phyloP scores from a whole-genome alignment of 2,329 filamentous ascomycete species.

The Hymenoscyphus repandus region DNA sequence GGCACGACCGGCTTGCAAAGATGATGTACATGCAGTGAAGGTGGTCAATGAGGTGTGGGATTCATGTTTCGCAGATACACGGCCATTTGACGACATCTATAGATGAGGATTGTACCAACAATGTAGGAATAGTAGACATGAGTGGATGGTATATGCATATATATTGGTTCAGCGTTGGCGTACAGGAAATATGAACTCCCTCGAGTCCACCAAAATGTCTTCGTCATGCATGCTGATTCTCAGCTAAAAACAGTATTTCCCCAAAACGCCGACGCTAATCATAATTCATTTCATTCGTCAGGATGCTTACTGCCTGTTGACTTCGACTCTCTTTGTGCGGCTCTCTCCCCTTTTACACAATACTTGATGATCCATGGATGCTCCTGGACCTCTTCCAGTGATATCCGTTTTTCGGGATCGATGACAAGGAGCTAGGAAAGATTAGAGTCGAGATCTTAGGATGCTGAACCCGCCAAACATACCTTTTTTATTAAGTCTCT shows the following conservation, averaged over 20 bases:
- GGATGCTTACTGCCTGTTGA: conserved; percentile 27
- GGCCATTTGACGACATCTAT: conserved; percentile 96
- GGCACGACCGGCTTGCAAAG: conserved; percentile 72
- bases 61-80: conserved; percentile 88
- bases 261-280: conserved; percentile 24
- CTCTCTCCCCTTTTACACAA: conserved; percentile 50
- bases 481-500: conserved; percentile 89
- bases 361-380: conserved; percentile 98
- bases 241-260: conserved; percentile 9
- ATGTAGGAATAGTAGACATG: conserved; percentile 23
- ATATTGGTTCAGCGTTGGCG: conserved; percentile 29
- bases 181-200: conserved; percentile 28
- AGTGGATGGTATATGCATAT: conserved; percentile 11
- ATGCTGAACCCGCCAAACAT: conserved; percentile 29
- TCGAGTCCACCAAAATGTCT: conserved; percentile 27
- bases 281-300: conserved; percentile 25
- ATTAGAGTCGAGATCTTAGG: conserved; percentile 17
- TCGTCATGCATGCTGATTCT: conserved; percentile 3
- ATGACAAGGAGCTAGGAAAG: conserved; percentile 69
- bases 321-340: conserved; percentile 30
- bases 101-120: conserved; percentile 43
- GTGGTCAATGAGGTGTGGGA: conserved; percentile 98
- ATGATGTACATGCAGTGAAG: conserved; percentile 78
- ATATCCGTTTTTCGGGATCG: conserved; percentile 88
- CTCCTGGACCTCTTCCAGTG: conserved; percentile 78